Evolutionary conservation across 2,329 filamentous ascomycete genomes (phyloP), one percentile per base, ranked within the genome.

Genomic region (Cyphellophora europaea): DNA sequence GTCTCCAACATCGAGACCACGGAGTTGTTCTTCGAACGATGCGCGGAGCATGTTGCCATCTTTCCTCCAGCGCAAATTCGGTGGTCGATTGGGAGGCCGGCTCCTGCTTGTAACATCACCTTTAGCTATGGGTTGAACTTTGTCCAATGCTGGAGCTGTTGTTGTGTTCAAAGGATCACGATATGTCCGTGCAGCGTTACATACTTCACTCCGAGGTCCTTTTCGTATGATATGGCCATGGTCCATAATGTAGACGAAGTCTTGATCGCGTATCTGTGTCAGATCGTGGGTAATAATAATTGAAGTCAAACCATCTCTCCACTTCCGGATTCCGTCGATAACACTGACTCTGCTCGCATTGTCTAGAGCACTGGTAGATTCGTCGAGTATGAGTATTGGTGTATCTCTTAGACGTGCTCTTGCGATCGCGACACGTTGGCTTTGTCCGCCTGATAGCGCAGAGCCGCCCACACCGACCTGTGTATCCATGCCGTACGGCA

Each of bases 241-340:
- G 19, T 89, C 79, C 53, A 96, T 63, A 8, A 94, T 71, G 46
- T 88, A 93, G 0, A 93, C 71, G 42, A 80, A 88, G 43, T 96
- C 87, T 0, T 77, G 56, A 0, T 74, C 61, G 4, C 62, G 55
- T 6, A 96, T 89, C 45, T 89, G 82, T 0, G 75, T 71, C 19
- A 91, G 72, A 44, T 96, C 86, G 51, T 96, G 89, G 0, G 91
- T 95, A 49, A 96, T 89, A 45, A 96, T 76, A 33, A 96, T 83
- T 0, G 89, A 96, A 0, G 88, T 95, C 54, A 84, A 91, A 0
- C 73, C 79, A 21, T 61, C 64, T 14, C 91, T 71, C 89, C 87
- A 95, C 13, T 70, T 52, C 5, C 85, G 71, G 34, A 95, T 79
- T 0, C 78, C 74, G 27, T 82, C 73, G 67, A 93, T 79, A 23